These are phyloP conservation scores for Kwoniella bestiolae DNA, from an alignment of 768 basidiomycete genomes.

Conservation along the genomic window DNA sequence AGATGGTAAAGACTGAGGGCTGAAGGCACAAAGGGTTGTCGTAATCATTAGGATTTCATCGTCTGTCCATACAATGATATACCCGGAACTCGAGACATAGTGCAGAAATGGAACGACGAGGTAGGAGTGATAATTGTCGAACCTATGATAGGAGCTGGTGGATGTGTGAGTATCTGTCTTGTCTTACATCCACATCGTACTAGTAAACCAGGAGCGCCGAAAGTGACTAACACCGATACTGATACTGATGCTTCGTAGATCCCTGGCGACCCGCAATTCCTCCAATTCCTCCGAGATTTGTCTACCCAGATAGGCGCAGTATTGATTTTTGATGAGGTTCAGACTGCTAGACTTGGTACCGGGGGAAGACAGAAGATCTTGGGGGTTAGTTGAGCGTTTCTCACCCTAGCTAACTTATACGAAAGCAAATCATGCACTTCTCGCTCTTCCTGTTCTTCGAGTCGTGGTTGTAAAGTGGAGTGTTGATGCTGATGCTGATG, in stretches of 20 bases:
- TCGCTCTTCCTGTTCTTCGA: too few relatives aligned
- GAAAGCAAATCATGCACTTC: too few relatives aligned
- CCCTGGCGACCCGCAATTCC: conserved; percentile 27
- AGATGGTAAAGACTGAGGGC: neutral
- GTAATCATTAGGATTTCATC: conserved; percentile 18
- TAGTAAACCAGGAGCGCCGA: too few relatives aligned
- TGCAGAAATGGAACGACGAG: neutral
- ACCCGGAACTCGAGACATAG: neutral
- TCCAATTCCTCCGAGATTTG: conserved; percentile 14
- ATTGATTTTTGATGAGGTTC: conserved; percentile 39
- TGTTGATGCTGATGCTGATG: neutral
- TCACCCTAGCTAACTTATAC: too few relatives aligned
- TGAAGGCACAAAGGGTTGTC: neutral
- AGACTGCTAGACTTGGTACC: conserved; percentile 23
- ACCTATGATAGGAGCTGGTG: conserved; percentile 31
- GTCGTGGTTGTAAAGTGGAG: neutral
- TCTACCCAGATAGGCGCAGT: conserved; percentile 21
- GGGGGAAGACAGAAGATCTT: conserved; percentile 21
- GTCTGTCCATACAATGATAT: conserved; percentile 36
- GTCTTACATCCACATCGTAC: neutral
- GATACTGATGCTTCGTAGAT: too few relatives aligned
- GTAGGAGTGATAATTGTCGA: conserved; percentile 29
- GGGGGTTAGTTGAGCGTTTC: conserved; percentile 15
- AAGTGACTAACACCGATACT: too few relatives aligned
- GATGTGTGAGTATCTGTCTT: conserved; percentile 8